These are phyloP conservation scores for Pleodorina starrii DNA, from an alignment of 139 green algal species.

Conservation along the genomic window DNA sequence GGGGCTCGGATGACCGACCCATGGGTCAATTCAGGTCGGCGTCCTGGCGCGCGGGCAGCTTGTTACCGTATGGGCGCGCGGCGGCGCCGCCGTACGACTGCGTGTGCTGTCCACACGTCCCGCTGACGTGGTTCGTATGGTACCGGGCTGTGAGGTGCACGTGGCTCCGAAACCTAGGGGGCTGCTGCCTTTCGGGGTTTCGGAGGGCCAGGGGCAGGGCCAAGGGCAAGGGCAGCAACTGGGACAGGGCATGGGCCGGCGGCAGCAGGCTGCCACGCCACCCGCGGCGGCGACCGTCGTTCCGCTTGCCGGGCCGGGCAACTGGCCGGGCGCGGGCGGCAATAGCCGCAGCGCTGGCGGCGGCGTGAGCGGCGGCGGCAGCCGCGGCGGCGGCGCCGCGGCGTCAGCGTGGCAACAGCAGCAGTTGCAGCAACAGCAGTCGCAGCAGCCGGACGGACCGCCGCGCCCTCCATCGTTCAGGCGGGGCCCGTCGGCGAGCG, in stretches of 20 bases:
- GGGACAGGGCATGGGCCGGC: neutral
- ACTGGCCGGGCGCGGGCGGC: neutral
- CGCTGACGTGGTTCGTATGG: conserved; percentile 69
- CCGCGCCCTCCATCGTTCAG: neutral
- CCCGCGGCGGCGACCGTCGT: neutral
- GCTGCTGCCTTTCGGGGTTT: neutral
- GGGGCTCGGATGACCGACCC: too few relatives aligned
- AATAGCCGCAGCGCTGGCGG: neutral
- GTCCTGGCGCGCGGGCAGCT: conserved; percentile 75
- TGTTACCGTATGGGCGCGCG: conserved; percentile 80
- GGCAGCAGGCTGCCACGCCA: neutral
- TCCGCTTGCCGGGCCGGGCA: neutral
- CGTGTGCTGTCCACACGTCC: neutral
- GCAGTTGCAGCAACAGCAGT: conserved; percentile 40
- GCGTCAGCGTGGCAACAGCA: neutral
- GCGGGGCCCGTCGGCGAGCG: neutral
- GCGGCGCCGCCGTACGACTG: conserved; percentile 49
- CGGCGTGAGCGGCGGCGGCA: neutral
- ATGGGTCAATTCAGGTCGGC: conserved; percentile 83
- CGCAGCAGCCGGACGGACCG: conserved; percentile 40
- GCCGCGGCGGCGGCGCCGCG: neutral
- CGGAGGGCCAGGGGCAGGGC: neutral
- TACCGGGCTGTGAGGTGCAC: conserved; percentile 75
- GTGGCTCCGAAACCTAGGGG: conserved; percentile 80
- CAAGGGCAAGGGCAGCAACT: neutral